Evolutionary conservation across 106 monocot genomes (phyloP).

Genomic region (Dioscorea alata): DNA sequence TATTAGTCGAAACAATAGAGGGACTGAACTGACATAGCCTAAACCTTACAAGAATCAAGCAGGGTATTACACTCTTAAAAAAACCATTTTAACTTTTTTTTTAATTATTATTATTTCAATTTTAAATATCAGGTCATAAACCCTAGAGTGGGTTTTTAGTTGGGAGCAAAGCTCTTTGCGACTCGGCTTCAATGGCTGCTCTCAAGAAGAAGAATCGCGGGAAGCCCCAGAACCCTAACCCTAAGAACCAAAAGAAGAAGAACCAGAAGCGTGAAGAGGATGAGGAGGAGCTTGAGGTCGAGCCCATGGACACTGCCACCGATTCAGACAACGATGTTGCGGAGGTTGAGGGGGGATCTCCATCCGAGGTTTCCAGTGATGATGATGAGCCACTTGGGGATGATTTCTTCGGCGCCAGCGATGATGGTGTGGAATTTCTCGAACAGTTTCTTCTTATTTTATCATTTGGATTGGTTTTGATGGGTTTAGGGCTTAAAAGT

Average conservation of each 20-base stretch:
- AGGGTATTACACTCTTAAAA: too few relatives aligned
- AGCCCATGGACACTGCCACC: background rate
- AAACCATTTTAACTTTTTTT: too few relatives aligned
- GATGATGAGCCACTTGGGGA: constrained; percentile 71
- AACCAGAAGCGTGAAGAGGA: background rate
- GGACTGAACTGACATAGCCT: too few relatives aligned
- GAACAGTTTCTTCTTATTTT: background rate
- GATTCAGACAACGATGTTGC: constrained; percentile 17
- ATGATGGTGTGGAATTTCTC: constrained; percentile 22
- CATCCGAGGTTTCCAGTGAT: constrained; percentile 24
- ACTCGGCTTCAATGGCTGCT: background rate
- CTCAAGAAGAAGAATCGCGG: background rate
- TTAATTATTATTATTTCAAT: too few relatives aligned
- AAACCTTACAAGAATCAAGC: too few relatives aligned
- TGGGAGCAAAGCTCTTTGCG: background rate
- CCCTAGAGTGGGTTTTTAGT: background rate
- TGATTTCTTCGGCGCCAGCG: constrained; percentile 63
- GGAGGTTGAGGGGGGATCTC: constrained; percentile 4
- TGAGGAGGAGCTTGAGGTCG: background rate
- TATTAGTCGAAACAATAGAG: too few relatives aligned
- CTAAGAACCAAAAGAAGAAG: background rate
- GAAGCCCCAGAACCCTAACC: background rate
- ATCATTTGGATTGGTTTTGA: background rate
- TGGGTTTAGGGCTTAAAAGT: background rate
- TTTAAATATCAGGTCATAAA: background rate